Percentiles rank a stretch among this genome's conserved stretches.
Conservation (phyloP, 1,139 yeast species). For the Scheffersomyces insectosa region DNA sequence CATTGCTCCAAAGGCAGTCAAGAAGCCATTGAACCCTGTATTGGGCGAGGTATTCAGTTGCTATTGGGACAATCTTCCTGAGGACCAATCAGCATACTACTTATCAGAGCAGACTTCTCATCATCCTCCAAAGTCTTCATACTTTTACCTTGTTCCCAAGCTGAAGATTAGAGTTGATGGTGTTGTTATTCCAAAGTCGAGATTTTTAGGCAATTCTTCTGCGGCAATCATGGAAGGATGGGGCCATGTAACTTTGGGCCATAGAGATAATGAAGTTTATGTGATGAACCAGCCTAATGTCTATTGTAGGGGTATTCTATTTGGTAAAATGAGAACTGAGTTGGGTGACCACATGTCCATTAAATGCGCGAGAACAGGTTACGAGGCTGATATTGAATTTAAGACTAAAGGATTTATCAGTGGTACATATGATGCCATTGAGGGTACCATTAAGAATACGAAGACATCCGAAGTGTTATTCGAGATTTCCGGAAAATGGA, state of each 20-base stretch:
- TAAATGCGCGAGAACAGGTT: slow-evolving; percentile 59
- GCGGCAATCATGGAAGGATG: slow-evolving; percentile 97
- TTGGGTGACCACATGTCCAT: slow-evolving; percentile 87
- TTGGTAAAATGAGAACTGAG: slow-evolving; percentile 87
- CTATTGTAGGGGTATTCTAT: slow-evolving; percentile 90
- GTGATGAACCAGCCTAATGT: slow-evolving; percentile 90
- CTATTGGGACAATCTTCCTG: slow-evolving; percentile 85
- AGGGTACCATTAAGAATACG: slow-evolving; percentile 63
- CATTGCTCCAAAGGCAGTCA: slow-evolving; percentile 96
- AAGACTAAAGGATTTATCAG: slow-evolving; percentile 92
- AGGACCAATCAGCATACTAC: slow-evolving; percentile 69
- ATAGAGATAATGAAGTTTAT: slow-evolving; percentile 57
- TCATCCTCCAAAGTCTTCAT: slow-evolving; percentile 97
- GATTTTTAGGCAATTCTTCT: slow-evolving; percentile 90
- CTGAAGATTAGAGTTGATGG: slow-evolving; percentile 86
- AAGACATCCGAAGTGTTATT: slow-evolving; percentile 57
- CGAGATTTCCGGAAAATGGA: slow-evolving; percentile 89
- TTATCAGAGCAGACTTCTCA: slow-evolving; percentile 94
- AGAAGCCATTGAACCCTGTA: slow-evolving; percentile 93
- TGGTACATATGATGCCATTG: slow-evolving; percentile 89
- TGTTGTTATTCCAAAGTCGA: slow-evolving; percentile 79
- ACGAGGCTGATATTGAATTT: slow-evolving; percentile 83
- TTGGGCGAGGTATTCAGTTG: slow-evolving; percentile 88
- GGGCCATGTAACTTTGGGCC: slow-evolving; percentile 70
- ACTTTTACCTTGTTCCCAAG: slow-evolving; percentile 84